phyloP scores from a whole-genome alignment of 2,329 filamentous ascomycete species.

The Talaromyces atroroseus region DNA sequence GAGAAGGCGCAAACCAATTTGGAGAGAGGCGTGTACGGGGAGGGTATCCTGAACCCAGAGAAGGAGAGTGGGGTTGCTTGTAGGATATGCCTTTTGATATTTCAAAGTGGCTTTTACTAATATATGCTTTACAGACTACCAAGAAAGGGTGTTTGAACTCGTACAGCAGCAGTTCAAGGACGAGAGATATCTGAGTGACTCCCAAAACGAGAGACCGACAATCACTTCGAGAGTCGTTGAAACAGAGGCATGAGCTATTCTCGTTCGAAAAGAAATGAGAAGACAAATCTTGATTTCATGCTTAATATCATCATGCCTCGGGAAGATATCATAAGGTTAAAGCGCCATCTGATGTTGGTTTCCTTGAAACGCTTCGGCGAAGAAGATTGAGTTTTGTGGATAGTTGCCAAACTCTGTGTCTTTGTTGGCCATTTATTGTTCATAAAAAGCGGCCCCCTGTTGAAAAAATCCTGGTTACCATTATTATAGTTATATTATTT shows the following conservation, averaged over 20 bases:
- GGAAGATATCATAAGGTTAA: too few relatives aligned
- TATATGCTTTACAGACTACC: slow-evolving; percentile 35
- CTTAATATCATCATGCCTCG: too few relatives aligned
- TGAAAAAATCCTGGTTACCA: too few relatives aligned
- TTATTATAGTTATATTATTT: too few relatives aligned
- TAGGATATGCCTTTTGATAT: slow-evolving; percentile 22
- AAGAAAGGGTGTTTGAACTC: slow-evolving; percentile 43
- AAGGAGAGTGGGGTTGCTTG: slow-evolving; percentile 53
- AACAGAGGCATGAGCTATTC: not conserved
- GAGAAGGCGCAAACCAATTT: slow-evolving; percentile 53
- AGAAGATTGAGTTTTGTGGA: too few relatives aligned
- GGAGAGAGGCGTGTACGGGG: slow-evolving; percentile 49
- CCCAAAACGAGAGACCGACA: not conserved
- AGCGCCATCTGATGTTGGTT: too few relatives aligned
- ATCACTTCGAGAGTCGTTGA: not conserved
- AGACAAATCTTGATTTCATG: too few relatives aligned
- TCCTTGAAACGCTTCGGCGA: too few relatives aligned
- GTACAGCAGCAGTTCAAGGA: slow-evolving; percentile 39
- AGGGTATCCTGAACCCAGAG: slow-evolving; percentile 51
- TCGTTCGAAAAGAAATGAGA: too few relatives aligned
- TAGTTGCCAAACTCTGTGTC: too few relatives aligned
- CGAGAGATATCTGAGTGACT: slow-evolving; percentile 21
- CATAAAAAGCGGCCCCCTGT: too few relatives aligned
- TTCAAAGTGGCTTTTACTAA: slow-evolving; percentile 6
- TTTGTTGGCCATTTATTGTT: too few relatives aligned